Percentiles rank a stretch among this genome's conserved stretches.
Conservation (phyloP, 768 basidiomycete species). For the Tulasnella sp. region DNA sequence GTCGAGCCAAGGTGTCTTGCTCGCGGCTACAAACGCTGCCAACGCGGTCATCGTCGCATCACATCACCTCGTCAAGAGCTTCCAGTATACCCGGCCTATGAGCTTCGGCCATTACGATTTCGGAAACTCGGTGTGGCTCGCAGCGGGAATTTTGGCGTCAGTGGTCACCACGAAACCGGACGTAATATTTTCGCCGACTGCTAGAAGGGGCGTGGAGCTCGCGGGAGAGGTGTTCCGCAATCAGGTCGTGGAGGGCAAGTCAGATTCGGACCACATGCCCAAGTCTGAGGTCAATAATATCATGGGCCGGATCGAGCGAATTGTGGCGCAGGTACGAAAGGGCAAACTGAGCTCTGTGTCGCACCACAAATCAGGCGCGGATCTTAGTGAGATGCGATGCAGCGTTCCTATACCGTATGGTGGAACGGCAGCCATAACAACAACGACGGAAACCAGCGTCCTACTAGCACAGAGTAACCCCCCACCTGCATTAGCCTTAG, state of each 20-base stretch:
- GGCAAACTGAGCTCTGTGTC: background rate
- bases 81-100: conserved; percentile 41
- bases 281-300: conserved; percentile 5
- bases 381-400: background rate
- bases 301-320: background rate
- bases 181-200: conserved; percentile 47
- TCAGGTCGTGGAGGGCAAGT: background rate
- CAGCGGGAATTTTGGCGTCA: conserved; percentile 62
- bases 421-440: background rate
- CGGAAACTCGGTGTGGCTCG: conserved; percentile 59
- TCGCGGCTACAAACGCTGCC: conserved; percentile 60
- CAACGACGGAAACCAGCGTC: background rate
- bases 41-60: conserved; percentile 48
- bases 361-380: background rate
- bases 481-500: background rate
- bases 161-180: conserved; percentile 53
- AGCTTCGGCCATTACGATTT: conserved; percentile 52
- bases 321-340: background rate
- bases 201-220: conserved; percentile 45
- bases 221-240: conserved; percentile 35
- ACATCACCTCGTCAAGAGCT: conserved; percentile 35
- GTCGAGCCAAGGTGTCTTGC: conserved; percentile 27
- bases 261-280: background rate
- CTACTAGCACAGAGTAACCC: background rate
- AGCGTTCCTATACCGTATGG: conserved; percentile 20